Base-by-base conservation (phyloP, 441 rosid species). In the Erysimum pusillum region DNA sequence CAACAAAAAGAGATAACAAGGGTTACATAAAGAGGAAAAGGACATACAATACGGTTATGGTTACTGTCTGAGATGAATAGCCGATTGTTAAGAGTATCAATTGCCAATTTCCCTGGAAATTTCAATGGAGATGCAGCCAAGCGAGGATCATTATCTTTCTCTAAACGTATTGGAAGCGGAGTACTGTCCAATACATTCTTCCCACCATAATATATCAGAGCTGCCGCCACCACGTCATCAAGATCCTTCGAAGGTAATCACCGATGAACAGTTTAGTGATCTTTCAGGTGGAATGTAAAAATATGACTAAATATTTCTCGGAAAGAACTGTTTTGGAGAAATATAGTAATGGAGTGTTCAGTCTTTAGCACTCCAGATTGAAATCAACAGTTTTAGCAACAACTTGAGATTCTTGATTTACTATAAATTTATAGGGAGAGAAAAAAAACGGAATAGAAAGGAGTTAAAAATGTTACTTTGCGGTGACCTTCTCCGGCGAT, bases 1-100 rank as follows among this genome's bases (percentile, higher is more conserved):
- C 2, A 58, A 35, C 20, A 41, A 36, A 31, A 73, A 36, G 57
- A 54, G 71, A 71, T 25, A 56, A 25, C 41, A 72, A 54, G 22
- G 46, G 18, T 36, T 6, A 25, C 2, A 35, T 28, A 61, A 25
- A 49, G 41, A 20, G 10, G 38, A n/a, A 34, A 80, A 78, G 72
- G 82, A 39, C 81, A 17, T 90, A 93, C 99, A 61, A 93, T 90
- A 76, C 98, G 93, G 84, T 95, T 93, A 76, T 95, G 99, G 85
- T 95, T 93, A 80, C 99, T 91, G 81, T 95, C 99, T 52, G 98
- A 93, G 81, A 95, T 91, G 85, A 95, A 95, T 36, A 95, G 88
- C 56, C 99, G 84, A 66, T 88, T 91, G 87, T 93, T 95, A 80
- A 93, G 89, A 49, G 82, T 73, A 84, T 95, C 99, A 68, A 93